A percentile compares a stretch with the other conserved stretches of the same genome.
Evolutionary conservation across 805 yeast genomes (phyloP).

Genomic region (Ogataea neopini): DNA sequence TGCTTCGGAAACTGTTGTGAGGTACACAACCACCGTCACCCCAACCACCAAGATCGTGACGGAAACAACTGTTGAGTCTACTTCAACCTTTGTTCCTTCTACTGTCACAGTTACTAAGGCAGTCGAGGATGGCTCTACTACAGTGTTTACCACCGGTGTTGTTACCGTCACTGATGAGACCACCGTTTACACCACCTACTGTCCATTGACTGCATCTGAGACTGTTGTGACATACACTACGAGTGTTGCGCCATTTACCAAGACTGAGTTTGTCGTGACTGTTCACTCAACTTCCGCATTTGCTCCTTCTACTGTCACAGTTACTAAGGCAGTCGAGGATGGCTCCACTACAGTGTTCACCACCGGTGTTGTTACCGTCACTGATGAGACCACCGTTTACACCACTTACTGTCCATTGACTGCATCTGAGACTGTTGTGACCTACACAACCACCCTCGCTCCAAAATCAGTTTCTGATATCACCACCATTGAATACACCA

Average conservation of each 20-base stretch:
- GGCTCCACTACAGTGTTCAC: slow-evolving; percentile 5
- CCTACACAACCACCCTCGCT: slow-evolving; percentile 8
- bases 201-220: slow-evolving; percentile 30
- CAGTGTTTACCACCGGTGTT: slow-evolving; percentile 12
- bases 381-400: slow-evolving; percentile 11
- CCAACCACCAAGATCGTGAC: no score
- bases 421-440: slow-evolving; percentile 11
- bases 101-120: slow-evolving; percentile 23
- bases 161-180: slow-evolving; percentile 24
- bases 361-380: slow-evolving; percentile 28
- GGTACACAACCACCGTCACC: slow-evolving; percentile 7
- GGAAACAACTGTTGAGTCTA: slow-evolving; percentile 11
- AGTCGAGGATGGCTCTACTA: slow-evolving; percentile 17
- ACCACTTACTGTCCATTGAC: slow-evolving; percentile 12
- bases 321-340: slow-evolving; percentile 21
- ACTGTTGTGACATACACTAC: slow-evolving; percentile 16
- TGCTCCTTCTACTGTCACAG: slow-evolving; percentile 13
- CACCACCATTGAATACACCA: slow-evolving; percentile 9
- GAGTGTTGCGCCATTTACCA: slow-evolving; percentile 11
- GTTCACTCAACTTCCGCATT: slow-evolving; percentile 17
- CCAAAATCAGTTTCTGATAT: slow-evolving; percentile 1
- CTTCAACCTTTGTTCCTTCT: slow-evolving; percentile 14
- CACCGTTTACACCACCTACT: slow-evolving; percentile 36
- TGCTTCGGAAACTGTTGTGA: slow-evolving; percentile 11
- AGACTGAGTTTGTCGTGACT: slow-evolving; percentile 11